Conservation (phyloP, 1,284 basidiomycete species). For the Rhodotorula mucilaginosa region DNA sequence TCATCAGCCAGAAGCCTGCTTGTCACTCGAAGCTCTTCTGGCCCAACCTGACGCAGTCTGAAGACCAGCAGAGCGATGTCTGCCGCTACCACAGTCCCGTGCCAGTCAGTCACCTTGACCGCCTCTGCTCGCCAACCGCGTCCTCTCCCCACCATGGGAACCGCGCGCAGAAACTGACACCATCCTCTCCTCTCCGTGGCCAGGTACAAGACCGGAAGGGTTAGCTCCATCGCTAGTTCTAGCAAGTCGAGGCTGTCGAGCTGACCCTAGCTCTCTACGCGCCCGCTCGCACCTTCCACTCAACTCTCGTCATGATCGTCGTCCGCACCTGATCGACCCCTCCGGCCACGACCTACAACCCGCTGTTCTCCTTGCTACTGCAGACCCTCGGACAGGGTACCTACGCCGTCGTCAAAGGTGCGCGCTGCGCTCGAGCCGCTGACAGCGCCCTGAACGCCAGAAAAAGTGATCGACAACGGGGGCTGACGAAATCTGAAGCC, state of each 20-base stretch:
- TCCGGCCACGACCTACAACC: background rate
- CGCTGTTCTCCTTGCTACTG: background rate
- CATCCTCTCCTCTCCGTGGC: background rate
- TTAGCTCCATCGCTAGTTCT: slow-evolving; percentile 1
- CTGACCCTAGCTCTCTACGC: background rate
- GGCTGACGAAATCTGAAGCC: background rate
- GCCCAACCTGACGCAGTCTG: too few species aligned
- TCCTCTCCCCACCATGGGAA: background rate
- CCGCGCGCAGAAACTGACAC: too few species aligned
- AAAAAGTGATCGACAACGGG: too few species aligned
- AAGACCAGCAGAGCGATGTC: background rate
- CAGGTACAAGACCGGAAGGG: slow-evolving; percentile 40
- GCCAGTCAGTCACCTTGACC: slow-evolving; percentile 18
- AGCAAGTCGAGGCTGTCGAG: background rate
- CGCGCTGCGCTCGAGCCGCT: background rate
- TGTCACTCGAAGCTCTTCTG: too few species aligned
- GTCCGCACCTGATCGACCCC: background rate
- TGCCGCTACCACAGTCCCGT: slow-evolving; percentile 27
- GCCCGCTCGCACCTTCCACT: background rate
- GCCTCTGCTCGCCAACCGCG: background rate
- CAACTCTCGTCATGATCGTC: background rate
- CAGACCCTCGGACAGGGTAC: slow-evolving; percentile 69
- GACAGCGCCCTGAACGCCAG: background rate
- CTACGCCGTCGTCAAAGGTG: slow-evolving; percentile 71
- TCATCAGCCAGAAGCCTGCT: background rate